A percentile compares a stretch with the other conserved stretches of the same genome.
Conservation (phyloP, 2,329 filamentous ascomycete genomes). For the Fusarium sp. region DNA sequence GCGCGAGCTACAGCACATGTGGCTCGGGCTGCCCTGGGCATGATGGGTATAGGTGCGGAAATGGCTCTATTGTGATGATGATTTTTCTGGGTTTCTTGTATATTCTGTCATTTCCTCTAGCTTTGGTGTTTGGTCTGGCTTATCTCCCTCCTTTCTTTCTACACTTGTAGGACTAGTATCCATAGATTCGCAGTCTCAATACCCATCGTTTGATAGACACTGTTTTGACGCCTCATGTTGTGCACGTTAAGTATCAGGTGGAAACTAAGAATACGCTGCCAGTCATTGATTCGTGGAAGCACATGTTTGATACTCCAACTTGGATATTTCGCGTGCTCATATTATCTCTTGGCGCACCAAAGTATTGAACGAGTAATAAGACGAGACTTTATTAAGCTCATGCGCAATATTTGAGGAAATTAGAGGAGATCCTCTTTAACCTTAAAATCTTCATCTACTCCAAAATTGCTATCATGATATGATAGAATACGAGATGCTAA, state of each 20-base stretch:
- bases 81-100: not conserved
- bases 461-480: not conserved
- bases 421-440: not conserved
- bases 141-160: not conserved
- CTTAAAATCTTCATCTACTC: not conserved
- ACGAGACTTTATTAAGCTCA: not conserved
- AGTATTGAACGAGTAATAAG: not conserved
- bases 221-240: not conserved
- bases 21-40: constrained; percentile 46
- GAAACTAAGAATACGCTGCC: not conserved
- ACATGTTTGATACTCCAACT: not conserved
- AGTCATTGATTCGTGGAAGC: not conserved
- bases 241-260: not conserved
- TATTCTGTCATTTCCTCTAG: not conserved
- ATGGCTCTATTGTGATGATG: constrained; percentile 43
- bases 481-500: not conserved
- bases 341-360: not conserved
- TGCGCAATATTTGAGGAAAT: not conserved
- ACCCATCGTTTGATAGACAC: constrained; percentile 20
- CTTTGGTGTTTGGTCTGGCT: constrained; percentile 17
- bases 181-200: constrained; percentile 10
- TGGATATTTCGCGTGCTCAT: not conserved
- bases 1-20: constrained; percentile 44
- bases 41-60: constrained; percentile 47
- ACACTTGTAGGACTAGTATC: not conserved